Evolutionary conservation across 2,329 filamentous ascomycete genomes (phyloP), one percentile per base, ranked within the genome.

Genomic region (Thielaviopsis populi): DNA sequence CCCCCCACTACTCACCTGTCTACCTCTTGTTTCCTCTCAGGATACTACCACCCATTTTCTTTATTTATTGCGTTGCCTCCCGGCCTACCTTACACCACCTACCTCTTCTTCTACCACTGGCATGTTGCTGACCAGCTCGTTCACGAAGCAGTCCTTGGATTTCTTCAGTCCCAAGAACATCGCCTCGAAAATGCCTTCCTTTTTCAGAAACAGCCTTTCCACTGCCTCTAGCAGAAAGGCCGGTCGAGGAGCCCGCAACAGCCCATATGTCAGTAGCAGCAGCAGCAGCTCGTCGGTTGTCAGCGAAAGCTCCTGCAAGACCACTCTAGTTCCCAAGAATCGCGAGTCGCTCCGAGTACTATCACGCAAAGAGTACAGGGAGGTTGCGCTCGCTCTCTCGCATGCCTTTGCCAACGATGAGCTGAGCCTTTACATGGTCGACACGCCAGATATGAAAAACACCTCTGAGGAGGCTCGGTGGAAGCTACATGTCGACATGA

Each of bases 361-460:
- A 74, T 76, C 61, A 80, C 89, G 69, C 86, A 88, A 67, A 73
- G 80, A 66, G 76, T 87, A 83, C 76, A 84, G 84, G 71, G 81
- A 84, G 71, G 88, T 87, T 40, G 87, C 85, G 30, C 76, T 81
- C 42, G 85, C 85, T 70, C 81, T 95, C 68, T 86, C 89, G 58
- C 83, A 89, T 72, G 86, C 89, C 67, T 94, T 95, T 75, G 84
- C 82, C 65, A 78, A 84, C 66, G 89, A 94, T 73, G 82, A 88
- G 65, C 80, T 90, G 67, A 84, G 85, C 67, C 79, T 82, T 72
- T 94, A 92, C 75, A 84, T 90, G 70, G 78, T 91, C 69, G 83
- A 88, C 70, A 83, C 84, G 56, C 83, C 86, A 66, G 87, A 89
- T 72, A 81, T 83, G 74, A 78, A 77, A 67, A 73, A 78, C 67